Conservation (phyloP, 148 eudicot genomes). For the Polygonum maritimum region DNA sequence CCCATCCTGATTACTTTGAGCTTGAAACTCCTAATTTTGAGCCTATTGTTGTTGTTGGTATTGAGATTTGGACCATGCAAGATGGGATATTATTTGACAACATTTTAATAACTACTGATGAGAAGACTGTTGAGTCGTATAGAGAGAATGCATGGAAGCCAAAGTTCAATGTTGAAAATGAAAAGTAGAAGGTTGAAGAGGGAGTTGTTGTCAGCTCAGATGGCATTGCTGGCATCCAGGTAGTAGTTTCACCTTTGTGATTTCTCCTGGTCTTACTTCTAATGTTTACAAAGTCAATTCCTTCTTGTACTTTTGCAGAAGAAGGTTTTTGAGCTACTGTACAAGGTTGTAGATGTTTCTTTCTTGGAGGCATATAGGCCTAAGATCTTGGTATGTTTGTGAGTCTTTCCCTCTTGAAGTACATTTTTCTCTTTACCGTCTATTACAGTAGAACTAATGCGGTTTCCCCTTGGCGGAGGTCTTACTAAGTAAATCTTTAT, state of each 20-base stretch:
- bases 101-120: conserved; percentile 67
- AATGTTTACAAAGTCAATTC: neutral
- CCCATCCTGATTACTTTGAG: conserved; percentile 78
- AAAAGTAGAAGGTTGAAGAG: conserved; percentile 82
- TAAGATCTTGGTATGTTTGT: conserved; percentile 48
- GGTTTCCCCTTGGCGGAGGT: neutral
- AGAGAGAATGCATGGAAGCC: conserved; percentile 72
- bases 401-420: neutral
- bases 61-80: conserved; percentile 96
- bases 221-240: conserved; percentile 69
- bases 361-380: conserved; percentile 61
- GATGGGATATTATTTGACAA: conserved; percentile 89
- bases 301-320: conserved; percentile 47
- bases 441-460: neutral
- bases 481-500: neutral
- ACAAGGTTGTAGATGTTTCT: conserved; percentile 83
- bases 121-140: conserved; percentile 58
- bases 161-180: conserved; percentile 71
- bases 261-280: neutral
- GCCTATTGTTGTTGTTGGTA: conserved; percentile 85
- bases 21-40: conserved; percentile 73
- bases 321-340: conserved; percentile 61
- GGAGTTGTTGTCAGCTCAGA: conserved; percentile 34
- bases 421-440: neutral
- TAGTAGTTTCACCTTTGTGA: conserved; percentile 19